These are phyloP conservation scores for Bonia amplexicaulis DNA, from an alignment of 176 grass and related monocot genomes.

Conservation along the genomic window DNA sequence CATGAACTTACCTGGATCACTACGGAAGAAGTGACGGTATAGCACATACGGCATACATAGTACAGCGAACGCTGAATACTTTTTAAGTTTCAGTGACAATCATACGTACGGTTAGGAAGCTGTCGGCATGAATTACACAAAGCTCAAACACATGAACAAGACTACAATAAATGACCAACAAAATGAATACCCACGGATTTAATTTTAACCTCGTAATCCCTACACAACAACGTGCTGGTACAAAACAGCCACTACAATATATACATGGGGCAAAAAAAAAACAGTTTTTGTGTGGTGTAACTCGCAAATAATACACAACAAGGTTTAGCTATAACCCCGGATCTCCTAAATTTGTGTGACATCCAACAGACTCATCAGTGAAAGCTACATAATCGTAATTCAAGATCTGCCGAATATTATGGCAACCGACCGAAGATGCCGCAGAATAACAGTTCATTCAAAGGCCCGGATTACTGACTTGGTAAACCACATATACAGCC, in stretches of 20 bases:
- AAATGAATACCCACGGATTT: background rate
- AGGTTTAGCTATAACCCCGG: background rate
- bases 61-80: background rate
- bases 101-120: background rate
- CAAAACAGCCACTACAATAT: background rate
- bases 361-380: background rate
- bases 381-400: constrained; percentile 1
- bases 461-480: background rate
- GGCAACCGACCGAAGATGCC: background rate
- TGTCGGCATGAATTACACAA: background rate
- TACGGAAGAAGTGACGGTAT: background rate
- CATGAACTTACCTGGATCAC: background rate
- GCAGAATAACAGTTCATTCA: background rate
- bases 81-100: background rate
- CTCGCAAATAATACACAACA: constrained; percentile 1
- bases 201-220: constrained; percentile 1
- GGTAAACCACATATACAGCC: background rate
- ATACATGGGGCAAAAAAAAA: background rate
- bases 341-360: background rate
- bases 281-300: background rate
- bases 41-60: background rate
- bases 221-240: background rate
- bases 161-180: background rate
- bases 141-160: background rate
- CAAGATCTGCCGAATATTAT: constrained; percentile 31